Conservation (phyloP, 257 asterid genomes). For the Rhazya stricta region DNA sequence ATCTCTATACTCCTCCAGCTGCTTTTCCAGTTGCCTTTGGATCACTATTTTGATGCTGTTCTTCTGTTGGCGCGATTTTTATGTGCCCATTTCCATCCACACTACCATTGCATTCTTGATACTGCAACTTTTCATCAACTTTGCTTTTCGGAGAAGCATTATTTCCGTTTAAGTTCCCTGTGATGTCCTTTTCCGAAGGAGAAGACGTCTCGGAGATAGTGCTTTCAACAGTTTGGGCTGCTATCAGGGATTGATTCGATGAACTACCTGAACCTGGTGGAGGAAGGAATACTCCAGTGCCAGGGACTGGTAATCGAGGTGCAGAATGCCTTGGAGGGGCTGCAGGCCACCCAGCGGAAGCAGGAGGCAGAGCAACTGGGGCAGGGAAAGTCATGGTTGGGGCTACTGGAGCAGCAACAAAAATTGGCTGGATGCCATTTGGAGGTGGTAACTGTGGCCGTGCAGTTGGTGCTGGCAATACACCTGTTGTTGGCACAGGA, state of each 20-base stretch:
- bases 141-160: constrained; percentile 15
- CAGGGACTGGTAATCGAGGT: constrained; percentile 62
- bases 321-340: constrained; percentile 51
- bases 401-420: constrained; percentile 43
- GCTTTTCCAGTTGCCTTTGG: constrained; percentile 10
- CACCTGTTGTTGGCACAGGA: constrained; percentile 40
- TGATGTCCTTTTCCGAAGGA: constrained; percentile 28
- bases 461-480: constrained; percentile 33
- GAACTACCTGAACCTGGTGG: constrained; percentile 49
- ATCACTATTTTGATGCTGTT: constrained; percentile 25
- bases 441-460: constrained; percentile 36
- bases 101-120: constrained; percentile 41
- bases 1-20: constrained; percentile 23
- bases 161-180: constrained; percentile 25
- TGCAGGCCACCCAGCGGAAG: constrained; percentile 52
- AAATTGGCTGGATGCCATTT: constrained; percentile 54
- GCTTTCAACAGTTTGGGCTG: constrained; percentile 24
- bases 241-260: constrained; percentile 29
- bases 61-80: constrained; percentile 25
- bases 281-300: constrained; percentile 90
- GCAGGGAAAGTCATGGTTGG: constrained; percentile 54
- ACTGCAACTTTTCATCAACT: constrained; percentile 11
- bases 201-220: constrained; percentile 17
- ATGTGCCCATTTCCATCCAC: constrained; percentile 21
- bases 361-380: constrained; percentile 46